phyloP scores from a whole-genome alignment of 805 yeast species.

The Starmerella vaccinii region DNA sequence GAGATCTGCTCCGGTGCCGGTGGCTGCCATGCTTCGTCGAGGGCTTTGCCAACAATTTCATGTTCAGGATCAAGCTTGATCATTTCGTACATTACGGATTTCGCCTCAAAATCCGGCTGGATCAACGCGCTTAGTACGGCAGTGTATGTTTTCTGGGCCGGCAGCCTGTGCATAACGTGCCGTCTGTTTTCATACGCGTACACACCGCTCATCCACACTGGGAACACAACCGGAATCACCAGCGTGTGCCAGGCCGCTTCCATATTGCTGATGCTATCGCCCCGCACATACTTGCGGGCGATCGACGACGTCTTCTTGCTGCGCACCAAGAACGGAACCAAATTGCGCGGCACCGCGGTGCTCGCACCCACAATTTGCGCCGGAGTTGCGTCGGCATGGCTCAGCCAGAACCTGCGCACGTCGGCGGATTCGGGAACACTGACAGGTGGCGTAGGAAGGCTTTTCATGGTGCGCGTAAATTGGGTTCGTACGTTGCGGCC shows the following conservation, averaged over 20 bases:
- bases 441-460: not conserved
- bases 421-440: not conserved
- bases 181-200: constrained; percentile 9
- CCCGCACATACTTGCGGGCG: constrained; percentile 14
- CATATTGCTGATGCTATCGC: constrained; percentile 20
- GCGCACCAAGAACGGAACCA: constrained; percentile 15
- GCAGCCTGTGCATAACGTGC: constrained; percentile 12
- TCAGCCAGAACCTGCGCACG: constrained; percentile 14
- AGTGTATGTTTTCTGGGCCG: constrained; percentile 10
- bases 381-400: constrained; percentile 7
- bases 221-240: constrained; percentile 20
- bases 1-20: constrained; percentile 2
- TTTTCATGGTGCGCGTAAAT: not conserved
- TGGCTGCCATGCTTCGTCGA: constrained; percentile 4
- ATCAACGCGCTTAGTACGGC: constrained; percentile 21
- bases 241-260: constrained; percentile 20
- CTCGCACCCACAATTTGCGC: constrained; percentile 13
- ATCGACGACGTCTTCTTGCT: constrained; percentile 13
- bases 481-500: too few relatives aligned
- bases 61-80: constrained; percentile 5
- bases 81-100: constrained; percentile 17
- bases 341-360: constrained; percentile 6
- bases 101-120: constrained; percentile 24
- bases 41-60: constrained; percentile 7
- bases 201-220: constrained; percentile 17